These are phyloP conservation scores for Cicer arietinum DNA, from an alignment of 306 rosid genomes.

Conservation along the genomic window DNA sequence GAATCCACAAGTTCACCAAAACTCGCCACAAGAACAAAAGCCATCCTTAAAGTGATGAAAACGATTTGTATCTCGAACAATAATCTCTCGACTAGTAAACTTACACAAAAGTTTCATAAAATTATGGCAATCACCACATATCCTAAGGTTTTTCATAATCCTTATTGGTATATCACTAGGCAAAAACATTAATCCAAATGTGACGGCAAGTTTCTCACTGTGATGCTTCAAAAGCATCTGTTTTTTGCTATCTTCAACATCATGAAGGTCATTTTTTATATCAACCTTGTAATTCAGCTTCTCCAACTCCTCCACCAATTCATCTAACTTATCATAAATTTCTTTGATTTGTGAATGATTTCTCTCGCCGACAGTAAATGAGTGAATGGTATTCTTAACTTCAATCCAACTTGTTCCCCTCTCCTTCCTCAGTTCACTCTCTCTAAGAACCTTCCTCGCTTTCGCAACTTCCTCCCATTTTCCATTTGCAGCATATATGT, in stretches of 20 bases:
- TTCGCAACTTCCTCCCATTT: constrained; percentile 87
- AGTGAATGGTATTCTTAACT: constrained; percentile 70
- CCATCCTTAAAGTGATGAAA: constrained; percentile 82
- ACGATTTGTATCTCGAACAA: constrained; percentile 79
- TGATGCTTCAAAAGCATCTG: constrained; percentile 76
- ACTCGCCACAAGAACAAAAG: constrained; percentile 68
- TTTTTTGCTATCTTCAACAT: constrained; percentile 71
- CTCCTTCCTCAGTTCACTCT: constrained; percentile 73
- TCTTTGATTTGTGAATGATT: constrained; percentile 63
- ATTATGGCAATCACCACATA: constrained; percentile 88
- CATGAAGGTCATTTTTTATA: constrained; percentile 68
- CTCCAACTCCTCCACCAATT: constrained; percentile 65
- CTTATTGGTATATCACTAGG: constrained; percentile 70
- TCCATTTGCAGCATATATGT: constrained; percentile 70
- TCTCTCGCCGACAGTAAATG: constrained; percentile 79
- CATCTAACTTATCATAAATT: constrained; percentile 66
- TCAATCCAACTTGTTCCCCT: constrained; percentile 90
- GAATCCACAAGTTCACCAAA: constrained; percentile 61
- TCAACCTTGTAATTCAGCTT: constrained; percentile 65
- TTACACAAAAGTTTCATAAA: constrained; percentile 76
- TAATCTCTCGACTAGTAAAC: constrained; percentile 58
- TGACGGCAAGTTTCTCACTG: constrained; percentile 84
- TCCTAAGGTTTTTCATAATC: constrained; percentile 91
- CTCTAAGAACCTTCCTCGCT: constrained; percentile 72
- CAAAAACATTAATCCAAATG: constrained; percentile 76